These are phyloP conservation scores for Pichia terricola DNA, from an alignment of 1,139 yeast genomes.

Conservation along the genomic window DNA sequence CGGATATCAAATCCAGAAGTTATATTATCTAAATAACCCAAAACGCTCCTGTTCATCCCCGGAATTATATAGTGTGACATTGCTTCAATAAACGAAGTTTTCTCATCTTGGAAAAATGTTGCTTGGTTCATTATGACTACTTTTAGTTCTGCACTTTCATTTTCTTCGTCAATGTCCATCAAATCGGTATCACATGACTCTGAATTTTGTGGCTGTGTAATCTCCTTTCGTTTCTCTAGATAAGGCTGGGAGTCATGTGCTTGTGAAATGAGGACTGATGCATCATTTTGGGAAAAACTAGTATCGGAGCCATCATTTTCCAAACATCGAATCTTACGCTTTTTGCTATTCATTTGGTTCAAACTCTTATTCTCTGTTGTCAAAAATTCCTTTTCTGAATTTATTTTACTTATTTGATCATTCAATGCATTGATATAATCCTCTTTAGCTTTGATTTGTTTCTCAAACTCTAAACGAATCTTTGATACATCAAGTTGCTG, in stretches of 20 bases:
- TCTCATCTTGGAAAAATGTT: conserved; percentile 29
- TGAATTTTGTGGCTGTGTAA: no score
- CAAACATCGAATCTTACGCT: conserved; percentile 11
- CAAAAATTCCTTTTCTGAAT: conserved; percentile 65
- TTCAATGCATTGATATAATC: conserved; percentile 35
- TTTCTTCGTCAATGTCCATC: neutral
- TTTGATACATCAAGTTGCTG: conserved; percentile 38
- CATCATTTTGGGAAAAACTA: no score
- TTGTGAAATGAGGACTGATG: neutral
- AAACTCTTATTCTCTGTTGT: conserved; percentile 30
- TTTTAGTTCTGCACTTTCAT: conserved; percentile 4
- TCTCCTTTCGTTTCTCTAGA: neutral
- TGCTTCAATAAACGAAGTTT: conserved; percentile 30
- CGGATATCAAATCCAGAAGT: conserved; percentile 31
- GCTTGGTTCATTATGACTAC: conserved; percentile 23
- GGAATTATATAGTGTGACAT: conserved; percentile 32
- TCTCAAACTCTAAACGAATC: conserved; percentile 30
- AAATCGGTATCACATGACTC: no score
- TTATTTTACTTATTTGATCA: conserved; percentile 43
- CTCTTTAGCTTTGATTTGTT: conserved; percentile 29
- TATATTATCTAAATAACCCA: conserved; percentile 41
- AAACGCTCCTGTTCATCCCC: conserved; percentile 40
- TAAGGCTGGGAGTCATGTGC: neutral
- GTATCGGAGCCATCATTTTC: neutral
- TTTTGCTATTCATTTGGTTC: conserved; percentile 13